These are phyloP conservation scores for Cubamyces lactineus DNA, from an alignment of 768 basidiomycete genomes.

Conservation along the genomic window DNA sequence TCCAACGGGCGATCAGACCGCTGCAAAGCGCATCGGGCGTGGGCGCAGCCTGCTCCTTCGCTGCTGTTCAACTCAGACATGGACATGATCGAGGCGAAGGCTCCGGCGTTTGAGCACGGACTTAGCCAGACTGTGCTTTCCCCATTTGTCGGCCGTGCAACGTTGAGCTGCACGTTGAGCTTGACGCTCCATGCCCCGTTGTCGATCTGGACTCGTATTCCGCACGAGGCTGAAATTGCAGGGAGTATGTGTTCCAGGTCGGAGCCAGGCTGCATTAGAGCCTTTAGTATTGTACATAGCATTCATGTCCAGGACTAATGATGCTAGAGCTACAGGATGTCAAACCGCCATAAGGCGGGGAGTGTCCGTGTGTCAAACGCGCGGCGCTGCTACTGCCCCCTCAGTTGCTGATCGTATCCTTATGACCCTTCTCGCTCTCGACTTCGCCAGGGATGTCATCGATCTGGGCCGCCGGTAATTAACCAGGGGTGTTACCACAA, in stretches of 20 bases:
- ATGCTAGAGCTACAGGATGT: constrained; percentile 16
- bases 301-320: constrained; percentile 4
- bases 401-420: constrained; percentile 41
- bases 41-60: neutral
- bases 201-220: neutral
- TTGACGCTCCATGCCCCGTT: no score
- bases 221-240: neutral
- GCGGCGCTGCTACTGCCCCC: neutral
- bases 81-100: constrained; percentile 7
- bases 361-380: neutral
- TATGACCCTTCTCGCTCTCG: constrained; percentile 61
- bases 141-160: neutral
- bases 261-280: neutral
- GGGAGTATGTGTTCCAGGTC: neutral
- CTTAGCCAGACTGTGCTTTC: constrained; percentile 1
- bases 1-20: neutral
- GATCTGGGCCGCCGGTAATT: constrained; percentile 40
- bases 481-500: constrained; percentile 27
- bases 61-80: constrained; percentile 9
- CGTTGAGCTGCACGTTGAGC: no score
- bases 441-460: constrained; percentile 68
- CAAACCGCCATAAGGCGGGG: neutral
- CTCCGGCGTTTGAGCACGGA: neutral
- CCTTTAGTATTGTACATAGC: constrained; percentile 3
- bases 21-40: neutral